Conservation (phyloP, 1,284 basidiomycete species). For the Cutaneotrichosporon cutaneum region DNA sequence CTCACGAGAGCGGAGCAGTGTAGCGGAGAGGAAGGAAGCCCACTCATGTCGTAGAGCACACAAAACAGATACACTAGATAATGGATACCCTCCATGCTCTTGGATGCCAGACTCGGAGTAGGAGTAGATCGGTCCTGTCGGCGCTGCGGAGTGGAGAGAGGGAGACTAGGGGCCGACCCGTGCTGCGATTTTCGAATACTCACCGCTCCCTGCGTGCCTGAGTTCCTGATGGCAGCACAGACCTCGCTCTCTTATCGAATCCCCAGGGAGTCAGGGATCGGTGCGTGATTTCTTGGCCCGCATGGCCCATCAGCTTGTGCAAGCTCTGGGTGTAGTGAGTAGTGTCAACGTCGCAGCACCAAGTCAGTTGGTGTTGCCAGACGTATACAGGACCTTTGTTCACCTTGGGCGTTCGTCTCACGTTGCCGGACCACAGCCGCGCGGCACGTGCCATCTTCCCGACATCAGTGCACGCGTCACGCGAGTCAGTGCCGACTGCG, state of each 20-base stretch:
- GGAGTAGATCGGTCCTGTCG: not conserved
- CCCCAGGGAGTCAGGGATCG: too few relatives aligned
- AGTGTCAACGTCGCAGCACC: too few relatives aligned
- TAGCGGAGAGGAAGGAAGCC: not conserved
- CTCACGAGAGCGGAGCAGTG: not conserved
- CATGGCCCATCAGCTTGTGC: too few relatives aligned
- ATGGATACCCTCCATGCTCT: conserved; percentile 15
- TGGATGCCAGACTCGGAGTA: not conserved
- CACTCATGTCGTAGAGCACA: conserved; percentile 1
- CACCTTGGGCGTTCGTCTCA: too few relatives aligned
- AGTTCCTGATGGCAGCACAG: too few relatives aligned
- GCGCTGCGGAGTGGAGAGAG: not conserved
- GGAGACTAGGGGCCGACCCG: not conserved
- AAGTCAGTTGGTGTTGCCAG: too few relatives aligned
- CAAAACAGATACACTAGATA: conserved; percentile 7
- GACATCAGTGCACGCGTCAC: not conserved
- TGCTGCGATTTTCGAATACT: not conserved
- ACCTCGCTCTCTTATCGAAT: too few relatives aligned
- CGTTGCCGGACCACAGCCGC: too few relatives aligned
- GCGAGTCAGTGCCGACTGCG: not conserved
- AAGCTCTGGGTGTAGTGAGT: too few relatives aligned
- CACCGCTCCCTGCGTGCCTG: not conserved
- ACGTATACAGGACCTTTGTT: too few relatives aligned
- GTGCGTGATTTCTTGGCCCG: too few relatives aligned
- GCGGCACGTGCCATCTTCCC: not conserved